Evolutionary conservation across 495 filamentous ascomycete species (phyloP), one percentile per base, ranked within the genome.

Genomic region (Aspergillus cavernicola): DNA sequence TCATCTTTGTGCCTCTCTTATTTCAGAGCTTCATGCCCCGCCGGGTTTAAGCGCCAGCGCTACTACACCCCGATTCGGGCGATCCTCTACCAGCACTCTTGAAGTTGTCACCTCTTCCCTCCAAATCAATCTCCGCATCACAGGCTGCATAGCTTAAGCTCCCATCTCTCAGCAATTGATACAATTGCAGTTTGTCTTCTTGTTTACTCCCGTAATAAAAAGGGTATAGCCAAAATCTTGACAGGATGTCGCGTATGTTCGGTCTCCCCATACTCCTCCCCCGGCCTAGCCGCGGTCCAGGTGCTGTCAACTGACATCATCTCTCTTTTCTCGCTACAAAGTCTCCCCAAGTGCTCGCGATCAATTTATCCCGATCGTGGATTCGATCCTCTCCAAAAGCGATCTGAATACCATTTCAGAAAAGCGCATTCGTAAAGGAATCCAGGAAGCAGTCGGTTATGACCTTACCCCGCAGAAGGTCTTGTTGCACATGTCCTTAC

Each of bases 391-490:
- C 19, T 80, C 79, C 12, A 78, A 77, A 23, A 88, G 88, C 56
- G 90, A 98, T 60, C 81, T 98, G 37, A 81, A 86, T 50, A 96
- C 90, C 29, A 86, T 98, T 53, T 95, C 93, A 22, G 87, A 90
- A 57, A 97, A 97, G 73, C 83, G 86, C 66, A 89, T 97, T 61
- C 88, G 93, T 56, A 88, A 90, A 68, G 88, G 86, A 22, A 79
- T 98, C 6, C 86, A 92, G 68, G 82, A 80, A 53, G 79, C 75
- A 33, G 78, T 91, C 33, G 81, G 85, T 51, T 83, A 90, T 75
- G 92, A 98, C 69, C 80, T 97, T 64, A 86, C 84, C 48, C 77
- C 82, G 18, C 84, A 95, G 66, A 98, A 97, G 83, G 93, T 91
- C 31, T 47, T 47, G 42, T 33, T 46, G 42, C 42, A 46, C 28